Percentiles rank a stretch among this genome's conserved stretches.
These are phyloP conservation scores for Hansenula anomala DNA, from an alignment of 1,139 yeast genomes.

Conservation along the genomic window DNA sequence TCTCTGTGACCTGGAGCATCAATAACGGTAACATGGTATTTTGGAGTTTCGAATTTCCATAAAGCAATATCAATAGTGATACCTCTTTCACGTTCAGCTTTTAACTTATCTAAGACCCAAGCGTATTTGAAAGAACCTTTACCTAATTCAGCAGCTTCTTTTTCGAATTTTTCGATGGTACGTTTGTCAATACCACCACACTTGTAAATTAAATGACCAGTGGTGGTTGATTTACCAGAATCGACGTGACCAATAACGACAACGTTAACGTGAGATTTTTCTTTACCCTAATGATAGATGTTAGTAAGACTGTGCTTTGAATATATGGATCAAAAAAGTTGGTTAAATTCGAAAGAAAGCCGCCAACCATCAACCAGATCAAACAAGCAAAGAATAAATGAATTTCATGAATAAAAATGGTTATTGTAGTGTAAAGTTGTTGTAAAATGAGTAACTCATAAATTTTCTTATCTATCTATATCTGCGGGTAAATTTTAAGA, in stretches of 20 bases:
- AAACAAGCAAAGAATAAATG: no score
- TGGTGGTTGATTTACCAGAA: constrained; percentile 60
- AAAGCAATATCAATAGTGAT: constrained; percentile 92
- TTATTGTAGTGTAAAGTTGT: no score
- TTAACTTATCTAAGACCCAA: constrained; percentile 93
- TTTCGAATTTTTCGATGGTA: constrained; percentile 97
- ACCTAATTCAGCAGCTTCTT: constrained; percentile 98
- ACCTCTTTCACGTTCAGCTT: constrained; percentile 98
- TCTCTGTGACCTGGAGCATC: constrained; percentile 98
- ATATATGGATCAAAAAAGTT: constrained; percentile 91
- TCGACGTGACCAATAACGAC: constrained; percentile 73
- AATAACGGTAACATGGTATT: constrained; percentile 87
- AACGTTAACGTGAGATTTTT: constrained; percentile 96
- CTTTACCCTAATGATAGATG: constrained; percentile 88
- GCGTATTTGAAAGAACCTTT: constrained; percentile 99
- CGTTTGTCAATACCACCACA: constrained; percentile 92
- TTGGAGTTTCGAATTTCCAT: constrained; percentile 96
- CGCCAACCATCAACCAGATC: no score
- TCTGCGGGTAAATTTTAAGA: no score
- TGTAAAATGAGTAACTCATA: no score
- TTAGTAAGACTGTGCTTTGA: no score
- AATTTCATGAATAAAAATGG: no score
- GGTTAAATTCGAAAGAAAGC: constrained; percentile 93
- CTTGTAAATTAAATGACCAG: constrained; percentile 99
- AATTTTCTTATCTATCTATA: constrained; percentile 31